These are phyloP conservation scores for Sonneratia alba DNA, from an alignment of 345 rosid species.

Conservation along the genomic window DNA sequence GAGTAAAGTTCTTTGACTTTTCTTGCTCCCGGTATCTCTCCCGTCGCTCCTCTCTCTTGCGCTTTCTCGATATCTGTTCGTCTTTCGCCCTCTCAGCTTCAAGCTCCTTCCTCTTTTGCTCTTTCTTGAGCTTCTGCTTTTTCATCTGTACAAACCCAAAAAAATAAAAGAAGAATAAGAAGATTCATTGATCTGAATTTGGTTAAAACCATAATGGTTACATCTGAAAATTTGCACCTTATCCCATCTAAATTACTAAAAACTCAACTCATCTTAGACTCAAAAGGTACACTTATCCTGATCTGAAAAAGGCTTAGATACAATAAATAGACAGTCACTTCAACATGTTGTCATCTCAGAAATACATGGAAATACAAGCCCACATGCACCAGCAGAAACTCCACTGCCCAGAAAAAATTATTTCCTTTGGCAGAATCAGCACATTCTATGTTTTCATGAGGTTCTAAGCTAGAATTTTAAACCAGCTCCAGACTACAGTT, in stretches of 20 bases:
- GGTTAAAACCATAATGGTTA: neutral
- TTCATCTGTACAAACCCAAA: slow-evolving; percentile 32
- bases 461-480: neutral
- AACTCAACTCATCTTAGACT: neutral
- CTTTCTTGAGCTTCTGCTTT: slow-evolving; percentile 50
- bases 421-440: neutral
- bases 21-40: slow-evolving; percentile 66
- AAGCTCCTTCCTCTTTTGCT: slow-evolving; percentile 42
- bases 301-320: neutral
- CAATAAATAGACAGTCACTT: neutral
- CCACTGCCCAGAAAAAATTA: neutral
- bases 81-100: slow-evolving; percentile 64
- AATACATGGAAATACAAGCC: neutral
- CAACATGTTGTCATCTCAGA: neutral
- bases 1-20: slow-evolving; percentile 45
- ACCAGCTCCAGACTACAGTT: neutral
- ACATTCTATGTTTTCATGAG: neutral
- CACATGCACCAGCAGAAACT: neutral
- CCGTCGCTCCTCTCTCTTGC: slow-evolving; percentile 66
- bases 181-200: neutral
- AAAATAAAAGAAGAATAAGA: neutral
- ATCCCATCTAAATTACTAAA: neutral
- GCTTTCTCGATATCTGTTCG: slow-evolving; percentile 51
- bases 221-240: neutral
- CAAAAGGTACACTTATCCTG: neutral